phyloP scores from a whole-genome alignment of 2,329 filamentous ascomycete species.

The Fusarium gaditjirri region DNA sequence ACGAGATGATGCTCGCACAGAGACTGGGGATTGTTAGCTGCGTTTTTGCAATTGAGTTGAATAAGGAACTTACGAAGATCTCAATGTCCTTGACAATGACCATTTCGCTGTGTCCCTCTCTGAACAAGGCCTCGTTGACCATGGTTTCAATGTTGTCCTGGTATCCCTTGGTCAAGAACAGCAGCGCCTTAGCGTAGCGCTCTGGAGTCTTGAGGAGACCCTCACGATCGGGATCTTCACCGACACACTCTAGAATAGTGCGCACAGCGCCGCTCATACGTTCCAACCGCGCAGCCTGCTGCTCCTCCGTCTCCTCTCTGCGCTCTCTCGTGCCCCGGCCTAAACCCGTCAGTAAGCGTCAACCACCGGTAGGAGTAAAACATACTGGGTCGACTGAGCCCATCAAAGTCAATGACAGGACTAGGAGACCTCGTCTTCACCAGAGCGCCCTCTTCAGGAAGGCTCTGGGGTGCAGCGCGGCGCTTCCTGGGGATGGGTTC shows the following conservation, averaged over 20 bases:
- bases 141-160: constrained; percentile 93
- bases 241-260: constrained; percentile 75
- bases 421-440: constrained; percentile 53
- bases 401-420: constrained; percentile 70
- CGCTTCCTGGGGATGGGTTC: constrained; percentile 58
- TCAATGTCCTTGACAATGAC: constrained; percentile 99
- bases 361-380: not conserved
- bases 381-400: constrained; percentile 68
- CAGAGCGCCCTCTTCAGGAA: constrained; percentile 24
- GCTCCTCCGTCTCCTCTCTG: constrained; percentile 62
- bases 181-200: constrained; percentile 93
- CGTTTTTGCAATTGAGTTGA: not conserved
- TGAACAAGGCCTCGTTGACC: constrained; percentile 93
- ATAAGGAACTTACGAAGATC: constrained; percentile 60
- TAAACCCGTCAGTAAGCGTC: constrained; percentile 43
- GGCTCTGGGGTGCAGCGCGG: constrained; percentile 35
- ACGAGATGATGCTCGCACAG: constrained; percentile 98
- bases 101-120: constrained; percentile 96
- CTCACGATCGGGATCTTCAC: constrained; percentile 73
- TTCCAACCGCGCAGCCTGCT: constrained; percentile 61
- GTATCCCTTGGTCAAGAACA: constrained; percentile 97
- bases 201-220: constrained; percentile 77
- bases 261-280: constrained; percentile 71
- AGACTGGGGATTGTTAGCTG: constrained; percentile 59
- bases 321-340: constrained; percentile 72